These are phyloP conservation scores for Yarrowia keelungensis DNA, from an alignment of 805 yeast species.

Conservation along the genomic window DNA sequence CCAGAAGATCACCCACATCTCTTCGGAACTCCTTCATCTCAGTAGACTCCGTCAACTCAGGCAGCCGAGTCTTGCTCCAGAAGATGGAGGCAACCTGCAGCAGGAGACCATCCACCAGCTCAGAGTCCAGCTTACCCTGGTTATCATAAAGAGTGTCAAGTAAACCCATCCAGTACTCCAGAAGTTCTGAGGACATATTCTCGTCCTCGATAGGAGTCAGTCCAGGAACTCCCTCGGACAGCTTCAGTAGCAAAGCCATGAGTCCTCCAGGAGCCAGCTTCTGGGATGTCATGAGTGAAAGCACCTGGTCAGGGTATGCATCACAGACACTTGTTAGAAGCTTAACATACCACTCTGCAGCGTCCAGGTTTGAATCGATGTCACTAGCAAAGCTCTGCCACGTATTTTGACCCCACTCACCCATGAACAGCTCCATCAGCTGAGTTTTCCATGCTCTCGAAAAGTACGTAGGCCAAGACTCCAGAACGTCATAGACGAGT, in stretches of 20 bases:
- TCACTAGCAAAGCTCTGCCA: conserved; percentile 10
- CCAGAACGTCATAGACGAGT: conserved; percentile 31
- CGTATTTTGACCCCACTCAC: conserved; percentile 24
- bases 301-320: conserved; percentile 18
- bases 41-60: conserved; percentile 13
- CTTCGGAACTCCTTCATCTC: conserved; percentile 74
- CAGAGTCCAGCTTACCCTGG: conserved; percentile 25
- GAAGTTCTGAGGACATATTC: conserved; percentile 44
- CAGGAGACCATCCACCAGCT: conserved; percentile 10
- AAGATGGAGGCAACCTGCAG: conserved; percentile 30
- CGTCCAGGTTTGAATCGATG: conserved; percentile 16
- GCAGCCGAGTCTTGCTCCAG: conserved; percentile 21
- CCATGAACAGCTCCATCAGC: conserved; percentile 17
- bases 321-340: conserved; percentile 22
- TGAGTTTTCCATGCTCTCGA: conserved; percentile 22
- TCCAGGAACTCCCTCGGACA: conserved; percentile 40
- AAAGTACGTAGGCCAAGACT: conserved; percentile 25
- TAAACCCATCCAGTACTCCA: conserved; percentile 50
- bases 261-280: conserved; percentile 30
- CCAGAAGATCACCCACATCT: conserved; percentile 80
- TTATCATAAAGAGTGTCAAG: conserved; percentile 45
- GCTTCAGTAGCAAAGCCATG: conserved; percentile 14
- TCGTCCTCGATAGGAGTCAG: conserved; percentile 47
- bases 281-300: not conserved
- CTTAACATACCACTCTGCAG: conserved; percentile 35